Percentiles rank a stretch among this genome's conserved stretches.
Evolutionary conservation across 2,329 filamentous ascomycete species (phyloP).

Genomic region (Nannizziopsis barbatae): DNA sequence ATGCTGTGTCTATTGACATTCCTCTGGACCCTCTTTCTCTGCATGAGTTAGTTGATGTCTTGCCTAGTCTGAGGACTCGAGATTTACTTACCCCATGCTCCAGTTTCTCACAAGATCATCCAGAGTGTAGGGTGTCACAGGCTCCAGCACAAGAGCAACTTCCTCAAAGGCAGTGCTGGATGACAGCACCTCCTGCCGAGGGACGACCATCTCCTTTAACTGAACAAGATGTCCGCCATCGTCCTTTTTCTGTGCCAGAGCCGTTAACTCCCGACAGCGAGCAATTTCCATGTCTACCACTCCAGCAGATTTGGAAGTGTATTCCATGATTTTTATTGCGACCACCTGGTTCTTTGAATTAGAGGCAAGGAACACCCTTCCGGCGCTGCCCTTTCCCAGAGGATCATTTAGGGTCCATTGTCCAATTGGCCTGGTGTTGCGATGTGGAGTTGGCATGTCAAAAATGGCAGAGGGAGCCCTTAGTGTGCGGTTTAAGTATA

Average conservation of each 20-base stretch:
- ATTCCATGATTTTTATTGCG: neutral
- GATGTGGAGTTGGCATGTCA: neutral
- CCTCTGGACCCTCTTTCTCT: too few species aligned
- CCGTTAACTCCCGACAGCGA: neutral
- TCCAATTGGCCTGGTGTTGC: neutral
- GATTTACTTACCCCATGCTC: too few species aligned
- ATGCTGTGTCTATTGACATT: too few species aligned
- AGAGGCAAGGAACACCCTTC: neutral
- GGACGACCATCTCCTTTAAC: neutral
- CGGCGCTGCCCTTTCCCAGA: neutral
- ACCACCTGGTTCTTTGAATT: conserved; percentile 2
- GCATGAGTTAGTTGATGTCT: too few species aligned
- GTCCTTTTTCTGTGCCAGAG: neutral
- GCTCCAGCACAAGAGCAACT: neutral
- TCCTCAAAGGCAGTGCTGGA: neutral
- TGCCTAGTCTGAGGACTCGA: too few species aligned
- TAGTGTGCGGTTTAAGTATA: neutral
- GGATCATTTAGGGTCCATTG: neutral
- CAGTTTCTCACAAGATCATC: too few species aligned
- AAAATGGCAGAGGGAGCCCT: too few species aligned
- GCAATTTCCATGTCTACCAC: neutral
- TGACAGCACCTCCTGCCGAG: neutral
- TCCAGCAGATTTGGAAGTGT: neutral
- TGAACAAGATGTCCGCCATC: neutral
- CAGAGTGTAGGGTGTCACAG: too few species aligned